Evolutionary conservation across 768 basidiomycete species (phyloP), one percentile per base, ranked within the genome.

Genomic region (Candolleomyces eurysporus): DNA sequence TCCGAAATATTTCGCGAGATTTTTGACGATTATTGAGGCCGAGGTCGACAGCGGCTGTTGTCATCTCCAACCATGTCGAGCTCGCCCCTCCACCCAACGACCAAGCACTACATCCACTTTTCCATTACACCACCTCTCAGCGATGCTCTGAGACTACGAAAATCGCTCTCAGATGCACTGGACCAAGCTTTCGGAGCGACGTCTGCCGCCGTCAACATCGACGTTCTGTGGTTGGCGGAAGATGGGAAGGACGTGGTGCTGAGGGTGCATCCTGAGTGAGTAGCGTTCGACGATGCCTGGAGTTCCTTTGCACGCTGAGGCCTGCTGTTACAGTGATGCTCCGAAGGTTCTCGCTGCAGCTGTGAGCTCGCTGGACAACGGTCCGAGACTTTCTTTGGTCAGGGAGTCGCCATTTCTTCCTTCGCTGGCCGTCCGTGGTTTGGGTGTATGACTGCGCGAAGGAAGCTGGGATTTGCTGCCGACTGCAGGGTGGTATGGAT

Each of bases 141-240:
- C 26, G 26, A 26, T 26, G 26, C 26, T 26, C 26, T 26, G 26
- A 26, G 26, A 26, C 26, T 26, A 26, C 26, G 26, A 4, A 26
- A 26, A 26, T 26, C 26, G 26, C 26, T 26, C 26, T 26, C 26
- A 26, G 26, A 26, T 4, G 26, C 26, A 4, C 26, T 26, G 2
- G 26, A 26, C 26, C 26, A 26, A 26, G 26, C 26, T 26, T 26
- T 26, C 86, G 26, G 26, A 26, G 26, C 26, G 2, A 26, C 26
- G 4, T 26, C 26, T 26, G 26, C 26, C 1, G 75, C 78, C 49
- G 78, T 76, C 2, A 82, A 86, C 61, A 60, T 90, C 36, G 89
- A 90, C 65, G 70, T 90, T 11, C 72, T 91, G n/a, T 85, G 83
- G 79, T 65, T 86, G 9, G 69, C 76, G 9, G 71, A 76, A 3